Evolutionary conservation across 192 early-diverging fungal species (phyloP).

Genomic region (Backusella tarrabulga): DNA sequence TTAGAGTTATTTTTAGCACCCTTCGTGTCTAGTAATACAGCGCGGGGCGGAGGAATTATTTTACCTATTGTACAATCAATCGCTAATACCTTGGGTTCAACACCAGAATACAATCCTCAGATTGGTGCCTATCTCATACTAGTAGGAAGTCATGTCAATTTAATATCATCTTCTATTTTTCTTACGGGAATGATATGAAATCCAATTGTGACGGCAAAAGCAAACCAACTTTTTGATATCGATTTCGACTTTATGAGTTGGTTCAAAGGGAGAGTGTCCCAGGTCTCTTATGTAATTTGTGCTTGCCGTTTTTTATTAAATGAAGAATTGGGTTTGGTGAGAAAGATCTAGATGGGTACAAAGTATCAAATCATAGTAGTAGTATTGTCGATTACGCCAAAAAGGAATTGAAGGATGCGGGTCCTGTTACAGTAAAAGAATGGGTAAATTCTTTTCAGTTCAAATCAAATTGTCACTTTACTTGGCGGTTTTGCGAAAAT

Average conservation of each 20-base stretch:
- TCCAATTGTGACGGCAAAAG: conserved; percentile 58
- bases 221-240: conserved; percentile 53
- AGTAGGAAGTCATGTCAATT: conserved; percentile 63
- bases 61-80: conserved; percentile 65
- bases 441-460: background rate
- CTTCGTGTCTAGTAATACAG: conserved; percentile 71
- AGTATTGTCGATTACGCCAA: conserved; percentile 8
- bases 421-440: conserved; percentile 16
- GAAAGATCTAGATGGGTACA: background rate
- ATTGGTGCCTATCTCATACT: conserved; percentile 61
- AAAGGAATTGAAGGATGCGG: conserved; percentile 4
- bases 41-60: conserved; percentile 75
- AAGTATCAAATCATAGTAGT: background rate
- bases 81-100: conserved; percentile 47
- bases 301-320: conserved; percentile 20
- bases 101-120: conserved; percentile 26
- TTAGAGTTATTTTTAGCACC: conserved; percentile 54
- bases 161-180: conserved; percentile 66
- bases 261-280: conserved; percentile 56
- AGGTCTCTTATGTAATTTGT: conserved; percentile 20
- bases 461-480: too few relatives aligned
- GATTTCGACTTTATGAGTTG: conserved; percentile 66
- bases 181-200: conserved; percentile 60
- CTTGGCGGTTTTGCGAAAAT: too few relatives aligned
- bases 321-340: background rate